Evolutionary conservation across 2,329 filamentous ascomycete genomes (phyloP).

Genomic region (Aspergillus sclerotialis): DNA sequence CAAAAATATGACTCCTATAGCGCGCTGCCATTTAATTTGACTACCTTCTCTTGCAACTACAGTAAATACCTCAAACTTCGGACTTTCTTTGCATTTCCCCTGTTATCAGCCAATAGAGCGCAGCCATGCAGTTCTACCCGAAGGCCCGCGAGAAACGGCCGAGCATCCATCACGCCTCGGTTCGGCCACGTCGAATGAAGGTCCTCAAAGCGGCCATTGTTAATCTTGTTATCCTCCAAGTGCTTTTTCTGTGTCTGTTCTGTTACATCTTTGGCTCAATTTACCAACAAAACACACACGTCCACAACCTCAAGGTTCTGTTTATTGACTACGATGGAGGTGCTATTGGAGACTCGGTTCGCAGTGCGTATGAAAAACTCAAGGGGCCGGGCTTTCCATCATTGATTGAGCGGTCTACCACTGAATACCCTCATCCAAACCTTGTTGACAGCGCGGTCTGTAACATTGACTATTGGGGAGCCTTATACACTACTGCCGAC

Average conservation of each 20-base stretch:
- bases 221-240: constrained; percentile 8
- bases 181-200: too few relatives aligned
- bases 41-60: too few relatives aligned
- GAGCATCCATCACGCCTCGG: too few relatives aligned
- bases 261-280: constrained; percentile 12
- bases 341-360: constrained; percentile 20
- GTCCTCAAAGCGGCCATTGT: not conserved
- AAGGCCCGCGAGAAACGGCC: too few relatives aligned
- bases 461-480: constrained; percentile 19
- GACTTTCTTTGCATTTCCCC: too few relatives aligned
- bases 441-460: constrained; percentile 9
- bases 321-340: constrained; percentile 27
- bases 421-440: constrained; percentile 1
- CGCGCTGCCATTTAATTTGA: too few relatives aligned
- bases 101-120: too few relatives aligned
- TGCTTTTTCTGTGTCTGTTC: constrained; percentile 9
- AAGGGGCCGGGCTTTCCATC: constrained; percentile 4
- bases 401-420: constrained; percentile 1
- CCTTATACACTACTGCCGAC: constrained; percentile 15
- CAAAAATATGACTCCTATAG: too few relatives aligned
- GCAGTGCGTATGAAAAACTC: constrained; percentile 15
- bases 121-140: too few relatives aligned
- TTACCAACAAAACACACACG: constrained; percentile 8
- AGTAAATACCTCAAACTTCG: too few relatives aligned
- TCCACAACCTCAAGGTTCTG: constrained; percentile 19